A percentile compares a stretch with the other conserved stretches of the same genome.
Conservation (phyloP, 2,329 filamentous ascomycete genomes). For the Fusarium pilosicola region DNA sequence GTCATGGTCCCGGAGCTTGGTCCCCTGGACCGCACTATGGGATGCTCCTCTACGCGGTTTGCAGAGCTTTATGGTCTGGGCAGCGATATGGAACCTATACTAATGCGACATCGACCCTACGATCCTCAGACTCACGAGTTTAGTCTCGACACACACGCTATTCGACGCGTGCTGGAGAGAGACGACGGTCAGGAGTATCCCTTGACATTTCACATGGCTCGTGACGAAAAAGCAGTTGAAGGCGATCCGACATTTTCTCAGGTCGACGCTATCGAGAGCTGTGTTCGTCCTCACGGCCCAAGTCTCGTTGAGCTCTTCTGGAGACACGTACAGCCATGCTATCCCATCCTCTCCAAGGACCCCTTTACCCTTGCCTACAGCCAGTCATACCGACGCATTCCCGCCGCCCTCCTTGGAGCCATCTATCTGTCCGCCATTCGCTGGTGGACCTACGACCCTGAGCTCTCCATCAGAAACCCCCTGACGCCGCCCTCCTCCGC, state of each 20-base stretch:
- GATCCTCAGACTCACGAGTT: constrained; percentile 54
- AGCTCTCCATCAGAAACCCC: constrained; percentile 44
- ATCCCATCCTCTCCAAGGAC: constrained; percentile 64
- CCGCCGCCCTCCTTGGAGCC: constrained; percentile 62
- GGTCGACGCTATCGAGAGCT: constrained; percentile 62
- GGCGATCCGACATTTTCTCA: constrained; percentile 39
- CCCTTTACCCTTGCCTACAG: constrained; percentile 64
- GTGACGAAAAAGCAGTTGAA: constrained; percentile 46
- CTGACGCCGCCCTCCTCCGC: constrained; percentile 41
- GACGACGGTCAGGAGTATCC: constrained; percentile 50
- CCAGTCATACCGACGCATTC: constrained; percentile 61
- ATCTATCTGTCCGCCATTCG: constrained; percentile 65
- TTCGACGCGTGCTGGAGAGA: constrained; percentile 65
- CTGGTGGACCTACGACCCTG: constrained; percentile 62
- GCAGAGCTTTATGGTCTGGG: constrained; percentile 48
- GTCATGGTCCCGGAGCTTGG: constrained; percentile 30
- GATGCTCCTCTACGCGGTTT: constrained; percentile 41
- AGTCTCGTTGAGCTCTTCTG: constrained; percentile 71
- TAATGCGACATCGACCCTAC: constrained; percentile 59
- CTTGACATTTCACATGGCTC: constrained; percentile 48
- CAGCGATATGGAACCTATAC: constrained; percentile 49
- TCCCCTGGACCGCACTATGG: constrained; percentile 39
- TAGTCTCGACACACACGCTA: constrained; percentile 69
- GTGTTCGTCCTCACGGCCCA: constrained; percentile 67
- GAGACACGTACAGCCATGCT: constrained; percentile 63